Percentiles rank a stretch among this genome's conserved stretches.
phyloP scores from a whole-genome alignment of 2,329 filamentous ascomycete genomes.

The Parastagonospora avenae region DNA sequence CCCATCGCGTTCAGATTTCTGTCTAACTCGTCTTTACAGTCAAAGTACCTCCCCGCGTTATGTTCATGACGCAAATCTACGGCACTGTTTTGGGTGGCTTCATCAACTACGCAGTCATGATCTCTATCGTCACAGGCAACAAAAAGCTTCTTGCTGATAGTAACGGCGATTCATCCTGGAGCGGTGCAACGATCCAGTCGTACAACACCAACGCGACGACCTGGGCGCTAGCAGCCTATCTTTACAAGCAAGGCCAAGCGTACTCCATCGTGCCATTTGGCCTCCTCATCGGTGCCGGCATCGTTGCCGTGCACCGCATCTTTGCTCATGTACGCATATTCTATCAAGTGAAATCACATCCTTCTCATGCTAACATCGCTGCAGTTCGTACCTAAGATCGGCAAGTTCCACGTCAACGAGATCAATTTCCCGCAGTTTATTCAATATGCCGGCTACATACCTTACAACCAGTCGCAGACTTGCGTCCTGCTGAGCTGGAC shows the following conservation, averaged over 20 bases:
- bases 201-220: slow-evolving; percentile 21
- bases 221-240: slow-evolving; percentile 19
- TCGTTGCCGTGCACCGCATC: slow-evolving; percentile 14
- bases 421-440: slow-evolving; percentile 22
- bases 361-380: background rate
- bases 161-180: slow-evolving; percentile 18
- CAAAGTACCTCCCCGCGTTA: slow-evolving; percentile 20
- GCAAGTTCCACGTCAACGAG: slow-evolving; percentile 15
- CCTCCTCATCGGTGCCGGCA: slow-evolving; percentile 15
- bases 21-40: background rate
- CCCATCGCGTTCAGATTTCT: too few species aligned
- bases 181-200: slow-evolving; percentile 17
- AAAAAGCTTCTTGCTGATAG: slow-evolving; percentile 14
- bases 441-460: slow-evolving; percentile 17
- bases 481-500: slow-evolving; percentile 19
- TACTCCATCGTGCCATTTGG: slow-evolving; percentile 19
- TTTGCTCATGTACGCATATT: slow-evolving; percentile 6
- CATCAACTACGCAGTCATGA: slow-evolving; percentile 23
- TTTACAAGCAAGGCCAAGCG: slow-evolving; percentile 15
- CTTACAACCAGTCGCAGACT: slow-evolving; percentile 18
- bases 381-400: slow-evolving; percentile 14
- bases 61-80: slow-evolving; percentile 21
- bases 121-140: slow-evolving; percentile 16
- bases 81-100: slow-evolving; percentile 19
- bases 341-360: background rate